These are phyloP conservation scores for Hydrangea macrophylla DNA, from an alignment of 148 eudicot species.

Conservation along the genomic window DNA sequence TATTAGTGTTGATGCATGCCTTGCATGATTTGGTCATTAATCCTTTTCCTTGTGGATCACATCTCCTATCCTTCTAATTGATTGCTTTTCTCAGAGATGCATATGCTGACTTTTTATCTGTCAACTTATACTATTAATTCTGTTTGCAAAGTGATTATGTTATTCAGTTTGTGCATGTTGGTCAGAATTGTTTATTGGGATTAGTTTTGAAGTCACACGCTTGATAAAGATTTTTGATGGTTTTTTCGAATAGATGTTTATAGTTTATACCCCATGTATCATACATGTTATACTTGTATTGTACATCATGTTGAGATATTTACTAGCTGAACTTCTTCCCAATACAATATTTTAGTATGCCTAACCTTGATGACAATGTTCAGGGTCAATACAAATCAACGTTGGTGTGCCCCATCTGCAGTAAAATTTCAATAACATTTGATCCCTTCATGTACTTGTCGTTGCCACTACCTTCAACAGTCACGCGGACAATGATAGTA, in stretches of 20 bases:
- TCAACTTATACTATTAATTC: not conserved
- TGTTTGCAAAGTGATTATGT: not conserved
- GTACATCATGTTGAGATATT: not conserved
- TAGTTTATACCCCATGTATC: not conserved
- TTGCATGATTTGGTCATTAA: constrained; percentile 1
- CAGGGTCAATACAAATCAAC: constrained; percentile 99
- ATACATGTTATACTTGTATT: not conserved
- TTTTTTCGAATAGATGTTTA: no score
- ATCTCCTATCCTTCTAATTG: not conserved
- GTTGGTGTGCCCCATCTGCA: constrained; percentile 86
- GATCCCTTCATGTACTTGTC: constrained; percentile 99
- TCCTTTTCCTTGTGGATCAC: not conserved
- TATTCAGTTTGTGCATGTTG: not conserved
- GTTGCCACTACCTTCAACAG: constrained; percentile 83
- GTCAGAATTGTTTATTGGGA: not conserved
- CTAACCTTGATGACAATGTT: constrained; percentile 15
- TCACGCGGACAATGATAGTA: constrained; percentile 75
- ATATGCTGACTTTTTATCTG: not conserved
- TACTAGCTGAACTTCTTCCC: not conserved
- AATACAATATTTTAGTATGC: not conserved
- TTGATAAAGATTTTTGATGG: not conserved
- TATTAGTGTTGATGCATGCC: not conserved
- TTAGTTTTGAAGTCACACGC: not conserved
- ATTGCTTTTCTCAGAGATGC: not conserved
- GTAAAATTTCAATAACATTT: constrained; percentile 82